Evolutionary conservation across 2,329 filamentous ascomycete genomes (phyloP).

Genomic region (Arthrinium puccinioides): DNA sequence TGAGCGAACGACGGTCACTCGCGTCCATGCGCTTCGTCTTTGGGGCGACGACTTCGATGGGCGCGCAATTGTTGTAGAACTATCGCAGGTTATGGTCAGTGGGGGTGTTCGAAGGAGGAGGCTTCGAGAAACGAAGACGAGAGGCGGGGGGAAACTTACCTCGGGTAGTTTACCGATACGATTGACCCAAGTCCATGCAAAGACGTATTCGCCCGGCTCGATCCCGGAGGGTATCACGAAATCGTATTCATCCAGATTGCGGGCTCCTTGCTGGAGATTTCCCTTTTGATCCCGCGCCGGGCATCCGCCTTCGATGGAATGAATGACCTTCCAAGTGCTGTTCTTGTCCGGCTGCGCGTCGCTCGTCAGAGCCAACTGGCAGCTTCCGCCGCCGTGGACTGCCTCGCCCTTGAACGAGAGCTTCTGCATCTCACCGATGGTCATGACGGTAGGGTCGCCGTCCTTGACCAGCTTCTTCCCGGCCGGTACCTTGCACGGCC

Average conservation of each 20-base stretch:
- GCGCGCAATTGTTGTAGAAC: conserved; percentile 72
- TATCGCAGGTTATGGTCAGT: conserved; percentile 38
- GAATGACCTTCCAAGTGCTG: conserved; percentile 61
- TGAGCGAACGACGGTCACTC: conserved; percentile 5
- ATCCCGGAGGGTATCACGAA: conserved; percentile 54
- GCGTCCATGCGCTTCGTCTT: conserved; percentile 10
- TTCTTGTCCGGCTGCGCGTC: conserved; percentile 47
- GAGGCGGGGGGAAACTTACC: background rate
- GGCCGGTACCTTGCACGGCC: conserved; percentile 58
- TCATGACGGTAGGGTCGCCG: conserved; percentile 38
- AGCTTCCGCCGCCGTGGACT: conserved; percentile 67
- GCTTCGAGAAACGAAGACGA: background rate
- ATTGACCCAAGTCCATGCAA: conserved; percentile 75
- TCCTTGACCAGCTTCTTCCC: conserved; percentile 29
- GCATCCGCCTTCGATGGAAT: conserved; percentile 64
- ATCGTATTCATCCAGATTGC: conserved; percentile 39
- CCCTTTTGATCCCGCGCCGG: conserved; percentile 43
- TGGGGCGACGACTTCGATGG: conserved; percentile 42
- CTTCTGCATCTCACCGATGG: conserved; percentile 44
- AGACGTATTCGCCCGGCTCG: conserved; percentile 54
- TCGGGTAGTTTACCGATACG: conserved; percentile 49
- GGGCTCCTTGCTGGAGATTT: conserved; percentile 37
- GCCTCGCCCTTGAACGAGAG: conserved; percentile 52
- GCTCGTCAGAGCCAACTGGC: conserved; percentile 63
- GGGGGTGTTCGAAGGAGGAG: background rate